Conservation (phyloP, 371 early-diverging fungal genomes). For the Scutellospora calospora region DNA sequence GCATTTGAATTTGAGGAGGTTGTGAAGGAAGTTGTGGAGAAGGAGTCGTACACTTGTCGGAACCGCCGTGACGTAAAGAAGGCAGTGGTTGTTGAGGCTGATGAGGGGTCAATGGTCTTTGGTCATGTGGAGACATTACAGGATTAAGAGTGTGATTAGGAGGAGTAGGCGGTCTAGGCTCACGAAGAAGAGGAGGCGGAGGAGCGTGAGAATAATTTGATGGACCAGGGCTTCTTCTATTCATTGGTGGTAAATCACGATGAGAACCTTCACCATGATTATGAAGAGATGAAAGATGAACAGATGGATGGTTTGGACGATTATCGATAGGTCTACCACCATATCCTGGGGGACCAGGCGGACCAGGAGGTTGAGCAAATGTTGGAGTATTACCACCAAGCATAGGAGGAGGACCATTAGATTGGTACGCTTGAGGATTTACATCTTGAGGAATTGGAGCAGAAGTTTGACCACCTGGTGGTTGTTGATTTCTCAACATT, state of each 20-base stretch:
- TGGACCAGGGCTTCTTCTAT: slow-evolving; percentile 37
- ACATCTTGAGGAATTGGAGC: slow-evolving; percentile 72
- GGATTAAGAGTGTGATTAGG: slow-evolving; percentile 35
- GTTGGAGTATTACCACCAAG: slow-evolving; percentile 28
- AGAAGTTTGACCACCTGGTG: slow-evolving; percentile 50
- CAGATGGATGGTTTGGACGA: not conserved
- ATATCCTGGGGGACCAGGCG: slow-evolving; percentile 4
- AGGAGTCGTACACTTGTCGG: slow-evolving; percentile 30
- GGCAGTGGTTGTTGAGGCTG: slow-evolving; percentile 7
- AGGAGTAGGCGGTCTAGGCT: slow-evolving; percentile 19
- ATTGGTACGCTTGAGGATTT: slow-evolving; percentile 55
- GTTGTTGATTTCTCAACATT: slow-evolving; percentile 56
- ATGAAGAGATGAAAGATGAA: slow-evolving; percentile 12
- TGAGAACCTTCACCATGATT: slow-evolving; percentile 4
- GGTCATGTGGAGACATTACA: slow-evolving; percentile 24
- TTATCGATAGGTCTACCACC: slow-evolving; percentile 16
- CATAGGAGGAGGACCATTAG: slow-evolving; percentile 28
- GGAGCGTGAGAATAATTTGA: not conserved
- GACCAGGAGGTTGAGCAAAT: not conserved
- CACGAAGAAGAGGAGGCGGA: slow-evolving; percentile 38
- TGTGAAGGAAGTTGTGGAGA: slow-evolving; percentile 36
- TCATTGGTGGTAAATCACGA: slow-evolving; percentile 38
- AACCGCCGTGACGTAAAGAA: slow-evolving; percentile 4
- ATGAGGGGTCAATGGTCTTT: slow-evolving; percentile 1
- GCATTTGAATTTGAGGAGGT: slow-evolving; percentile 33